These are phyloP conservation scores for Aspergillus fijiensis DNA, from an alignment of 2,329 filamentous ascomycete genomes.

Conservation along the genomic window DNA sequence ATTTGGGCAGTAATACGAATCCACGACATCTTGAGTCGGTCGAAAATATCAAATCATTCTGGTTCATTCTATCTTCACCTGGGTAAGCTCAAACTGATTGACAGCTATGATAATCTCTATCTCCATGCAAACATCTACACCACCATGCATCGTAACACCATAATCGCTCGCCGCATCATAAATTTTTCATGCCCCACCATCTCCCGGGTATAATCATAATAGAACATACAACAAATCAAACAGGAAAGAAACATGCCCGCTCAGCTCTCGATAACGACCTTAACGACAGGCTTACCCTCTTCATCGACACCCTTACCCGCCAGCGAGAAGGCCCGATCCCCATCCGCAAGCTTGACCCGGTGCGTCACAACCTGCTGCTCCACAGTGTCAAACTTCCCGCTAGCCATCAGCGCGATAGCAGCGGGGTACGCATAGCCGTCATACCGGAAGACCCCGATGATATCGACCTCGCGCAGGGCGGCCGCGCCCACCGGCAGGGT, in stretches of 20 bases:
- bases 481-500: constrained; percentile 55
- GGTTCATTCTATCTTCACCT: too few relatives aligned
- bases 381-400: constrained; percentile 50
- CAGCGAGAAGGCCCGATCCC: constrained; percentile 53
- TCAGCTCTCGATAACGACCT: constrained; percentile 49
- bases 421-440: constrained; percentile 54
- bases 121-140: too few relatives aligned
- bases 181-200: too few relatives aligned
- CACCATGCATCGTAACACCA: too few relatives aligned
- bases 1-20: too few relatives aligned
- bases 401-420: constrained; percentile 54
- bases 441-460: constrained; percentile 59
- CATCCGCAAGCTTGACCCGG: constrained; percentile 48
- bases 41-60: too few relatives aligned
- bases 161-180: too few relatives aligned
- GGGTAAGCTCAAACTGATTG: too few relatives aligned
- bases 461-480: constrained; percentile 57
- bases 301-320: constrained; percentile 54
- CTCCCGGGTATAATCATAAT: too few relatives aligned
- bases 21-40: too few relatives aligned
- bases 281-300: constrained; percentile 53
- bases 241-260: background rate
- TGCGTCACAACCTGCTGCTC: constrained; percentile 56
- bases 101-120: too few relatives aligned
- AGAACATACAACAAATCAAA: background rate